A percentile compares a stretch with the other conserved stretches of the same genome.
These are phyloP conservation scores for Peronospora destructor DNA, from an alignment of 352 stramenopile genomes.

Conservation along the genomic window DNA sequence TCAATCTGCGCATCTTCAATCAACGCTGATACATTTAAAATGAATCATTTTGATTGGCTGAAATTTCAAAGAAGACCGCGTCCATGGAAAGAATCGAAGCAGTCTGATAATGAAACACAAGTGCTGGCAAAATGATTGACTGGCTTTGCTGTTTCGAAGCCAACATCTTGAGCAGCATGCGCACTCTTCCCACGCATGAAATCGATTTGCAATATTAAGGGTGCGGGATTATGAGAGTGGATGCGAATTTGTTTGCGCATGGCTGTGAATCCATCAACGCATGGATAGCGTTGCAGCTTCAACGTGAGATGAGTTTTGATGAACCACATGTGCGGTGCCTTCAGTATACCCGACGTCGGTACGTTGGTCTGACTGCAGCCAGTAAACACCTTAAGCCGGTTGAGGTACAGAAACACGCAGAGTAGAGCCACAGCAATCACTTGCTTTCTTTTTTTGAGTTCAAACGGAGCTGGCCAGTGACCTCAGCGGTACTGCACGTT, in stretches of 20 bases:
- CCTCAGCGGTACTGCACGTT: neutral
- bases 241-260: neutral
- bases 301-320: too few relatives aligned
- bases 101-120: neutral
- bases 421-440: neutral
- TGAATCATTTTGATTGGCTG: slow-evolving; percentile 6
- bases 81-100: slow-evolving; percentile 10
- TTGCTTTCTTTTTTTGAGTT: neutral
- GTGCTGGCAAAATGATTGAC: too few relatives aligned
- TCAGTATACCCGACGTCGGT: too few relatives aligned
- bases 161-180: neutral
- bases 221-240: neutral
- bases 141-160: neutral
- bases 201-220: neutral
- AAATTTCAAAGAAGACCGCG: neutral
- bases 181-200: neutral
- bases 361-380: too few relatives aligned
- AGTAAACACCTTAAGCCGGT: too few relatives aligned
- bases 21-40: neutral
- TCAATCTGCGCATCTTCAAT: slow-evolving; percentile 14
- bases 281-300: too few relatives aligned
- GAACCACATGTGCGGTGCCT: too few relatives aligned
- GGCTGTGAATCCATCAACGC: too few relatives aligned
- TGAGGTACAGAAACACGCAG: neutral
- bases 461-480: neutral